These are phyloP conservation scores for Scenedesmus sp. DNA, from an alignment of 163 green algal species.

Conservation along the genomic window DNA sequence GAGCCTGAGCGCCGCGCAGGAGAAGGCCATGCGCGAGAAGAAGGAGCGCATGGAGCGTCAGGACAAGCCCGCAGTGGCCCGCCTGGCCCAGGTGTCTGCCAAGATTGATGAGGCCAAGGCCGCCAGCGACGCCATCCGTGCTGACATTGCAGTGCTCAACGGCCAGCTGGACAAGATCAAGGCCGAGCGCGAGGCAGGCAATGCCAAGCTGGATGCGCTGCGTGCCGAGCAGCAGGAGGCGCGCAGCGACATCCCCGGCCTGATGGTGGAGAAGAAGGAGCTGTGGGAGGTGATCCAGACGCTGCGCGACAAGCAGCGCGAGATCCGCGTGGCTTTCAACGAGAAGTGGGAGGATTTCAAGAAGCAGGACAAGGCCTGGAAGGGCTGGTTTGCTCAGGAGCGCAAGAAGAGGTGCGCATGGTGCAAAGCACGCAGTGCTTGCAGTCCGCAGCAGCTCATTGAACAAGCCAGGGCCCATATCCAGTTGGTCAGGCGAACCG, in stretches of 20 bases:
- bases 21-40: conserved; percentile 62
- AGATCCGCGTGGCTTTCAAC: conserved; percentile 52
- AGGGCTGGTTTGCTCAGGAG: conserved; percentile 50
- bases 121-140: conserved; percentile 48
- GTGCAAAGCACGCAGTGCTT: not conserved
- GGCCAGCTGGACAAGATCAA: conserved; percentile 62
- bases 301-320: conserved; percentile 50
- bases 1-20: conserved; percentile 55
- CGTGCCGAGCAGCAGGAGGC: conserved; percentile 47
- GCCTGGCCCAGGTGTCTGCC: conserved; percentile 24
- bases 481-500: not conserved
- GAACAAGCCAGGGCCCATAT: not conserved
- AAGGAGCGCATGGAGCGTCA: conserved; percentile 56
- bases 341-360: conserved; percentile 58
- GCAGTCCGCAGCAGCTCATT: not conserved
- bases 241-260: conserved; percentile 55
- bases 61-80: conserved; percentile 57
- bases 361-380: conserved; percentile 52
- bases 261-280: conserved; percentile 65
- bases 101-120: conserved; percentile 65
- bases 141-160: conserved; percentile 51
- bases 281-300: conserved; percentile 51
- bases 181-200: conserved; percentile 52
- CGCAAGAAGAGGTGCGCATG: conserved; percentile 41
- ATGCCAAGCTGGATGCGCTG: conserved; percentile 51